Base-by-base conservation (phyloP, 2,329 filamentous ascomycete species). In the Cordyceps fumosorosea region DNA sequence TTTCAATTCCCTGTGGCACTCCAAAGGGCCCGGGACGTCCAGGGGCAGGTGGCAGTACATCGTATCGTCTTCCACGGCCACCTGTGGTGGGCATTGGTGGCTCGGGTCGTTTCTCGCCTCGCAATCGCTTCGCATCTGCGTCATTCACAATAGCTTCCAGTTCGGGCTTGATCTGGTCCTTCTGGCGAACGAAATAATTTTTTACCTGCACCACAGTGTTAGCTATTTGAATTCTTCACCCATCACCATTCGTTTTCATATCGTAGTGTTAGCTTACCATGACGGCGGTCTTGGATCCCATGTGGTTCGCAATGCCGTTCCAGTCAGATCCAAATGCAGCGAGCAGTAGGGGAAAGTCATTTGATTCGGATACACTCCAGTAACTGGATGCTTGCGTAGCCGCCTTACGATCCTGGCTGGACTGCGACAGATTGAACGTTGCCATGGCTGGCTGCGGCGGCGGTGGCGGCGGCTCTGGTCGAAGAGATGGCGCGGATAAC, bases 201-300 rank as follows among this genome's bases (percentile, higher is more conserved):
- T 88, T 88, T 26, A 61, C 59, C 59, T 61, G 20, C 3, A 22
- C 2, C 20, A 48, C 2, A 6, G 8, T 37, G 24, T 61, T 24
- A 48, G 32, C 53, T 18, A n/a, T 37, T 55, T 40, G 29, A 20
- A 6, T 3, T 5, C 20, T 47, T 29, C 29, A 29, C 14, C 26
- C 10, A 3, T 3, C 3, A 3, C 18, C 18, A 14, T 16, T 53
- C 2, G 2, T 37, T 37, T 37, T 8, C 34, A 37, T 47, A 7
- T 3, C 4, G 20, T 26, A 16, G 11, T 11, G 5, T 44, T 14
- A 45, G 26, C 58, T 47, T 55, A 90, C 90, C 90, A 95, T 95
- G n/a, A 89, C 89, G 62, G 88, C 83, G 20, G 90, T 93, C 75
- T 93, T 93, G 5, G 89, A 91, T 56, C 88, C 87, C 88, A 95